These are phyloP conservation scores for Lipomyces sp. DNA, from an alignment of 805 yeast species.

Conservation along the genomic window DNA sequence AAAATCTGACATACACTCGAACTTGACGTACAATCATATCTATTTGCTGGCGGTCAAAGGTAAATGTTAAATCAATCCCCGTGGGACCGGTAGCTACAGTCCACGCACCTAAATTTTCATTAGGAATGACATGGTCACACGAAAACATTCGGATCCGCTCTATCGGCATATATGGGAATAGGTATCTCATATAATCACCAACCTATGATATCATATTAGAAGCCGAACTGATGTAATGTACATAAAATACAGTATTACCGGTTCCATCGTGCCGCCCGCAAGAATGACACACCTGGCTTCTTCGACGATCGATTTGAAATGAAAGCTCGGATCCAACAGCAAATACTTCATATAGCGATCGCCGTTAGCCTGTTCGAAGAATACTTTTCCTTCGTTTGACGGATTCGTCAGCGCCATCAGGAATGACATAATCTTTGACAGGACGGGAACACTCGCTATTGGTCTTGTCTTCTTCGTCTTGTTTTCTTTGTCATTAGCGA, in stretches of 20 bases:
- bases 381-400: conserved; percentile 76
- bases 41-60: conserved; percentile 65
- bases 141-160: conserved; percentile 58
- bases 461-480: neutral
- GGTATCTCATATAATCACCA: conserved; percentile 65
- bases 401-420: conserved; percentile 71
- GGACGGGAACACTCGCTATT: conserved; percentile 52
- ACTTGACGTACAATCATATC: conserved; percentile 48
- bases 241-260: conserved; percentile 43
- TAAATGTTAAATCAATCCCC: conserved; percentile 59
- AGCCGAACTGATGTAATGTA: neutral
- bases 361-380: conserved; percentile 55
- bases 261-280: conserved; percentile 97
- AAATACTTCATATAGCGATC: conserved; percentile 61
- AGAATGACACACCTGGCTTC: conserved; percentile 71
- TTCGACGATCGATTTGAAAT: conserved; percentile 67
- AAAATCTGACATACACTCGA: conserved; percentile 3
- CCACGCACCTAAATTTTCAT: conserved; percentile 64
- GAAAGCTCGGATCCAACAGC: conserved; percentile 76
- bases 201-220: conserved; percentile 40
- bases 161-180: conserved; percentile 62
- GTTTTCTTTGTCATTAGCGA: conserved; percentile 14
- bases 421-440: conserved; percentile 70
- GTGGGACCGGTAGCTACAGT: conserved; percentile 50
- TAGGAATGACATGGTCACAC: conserved; percentile 86